These are phyloP conservation scores for Rutstroemia sydowiana DNA, from an alignment of 2,329 filamentous ascomycete species.

Conservation along the genomic window DNA sequence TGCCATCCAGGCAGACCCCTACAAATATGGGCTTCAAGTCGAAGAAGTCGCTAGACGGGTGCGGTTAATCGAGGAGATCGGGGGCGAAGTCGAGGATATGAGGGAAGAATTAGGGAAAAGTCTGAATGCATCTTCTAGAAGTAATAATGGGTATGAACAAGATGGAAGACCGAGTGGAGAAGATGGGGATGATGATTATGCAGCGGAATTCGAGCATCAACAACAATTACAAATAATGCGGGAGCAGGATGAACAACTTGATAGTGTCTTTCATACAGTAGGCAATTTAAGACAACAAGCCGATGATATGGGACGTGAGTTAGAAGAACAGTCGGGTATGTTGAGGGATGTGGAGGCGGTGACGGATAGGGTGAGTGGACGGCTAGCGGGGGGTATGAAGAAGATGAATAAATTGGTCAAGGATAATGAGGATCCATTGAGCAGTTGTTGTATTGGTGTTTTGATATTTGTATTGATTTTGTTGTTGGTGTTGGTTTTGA, in stretches of 20 bases:
- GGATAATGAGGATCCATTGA: conserved; percentile 81
- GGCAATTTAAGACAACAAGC: conserved; percentile 86
- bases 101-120: conserved; percentile 67
- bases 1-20: conserved; percentile 80
- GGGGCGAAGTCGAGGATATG: conserved; percentile 84
- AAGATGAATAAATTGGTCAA: conserved; percentile 79
- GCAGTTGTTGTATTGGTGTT: conserved; percentile 84
- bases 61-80: conserved; percentile 81
- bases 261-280: conserved; percentile 88
- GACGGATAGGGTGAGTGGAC: conserved; percentile 79
- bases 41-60: conserved; percentile 76
- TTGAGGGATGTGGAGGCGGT: conserved; percentile 77
- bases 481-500: conserved; percentile 69
- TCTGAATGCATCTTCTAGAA: conserved; percentile 35
- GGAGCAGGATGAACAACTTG: conserved; percentile 88
- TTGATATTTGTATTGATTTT: conserved; percentile 85
- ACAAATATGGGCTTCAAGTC: conserved; percentile 76
- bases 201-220: conserved; percentile 81
- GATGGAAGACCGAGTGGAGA: conserved; percentile 29
- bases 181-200: conserved; percentile 38
- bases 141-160: conserved; percentile 30
- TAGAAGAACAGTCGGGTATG: conserved; percentile 91
- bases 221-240: conserved; percentile 87
- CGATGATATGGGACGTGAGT: conserved; percentile 88
- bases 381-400: conserved; percentile 78